Percentiles rank a stretch among this genome's conserved stretches.
Evolutionary conservation across 2,329 filamentous ascomycete genomes (phyloP).

Genomic region (Rutstroemia sp.): DNA sequence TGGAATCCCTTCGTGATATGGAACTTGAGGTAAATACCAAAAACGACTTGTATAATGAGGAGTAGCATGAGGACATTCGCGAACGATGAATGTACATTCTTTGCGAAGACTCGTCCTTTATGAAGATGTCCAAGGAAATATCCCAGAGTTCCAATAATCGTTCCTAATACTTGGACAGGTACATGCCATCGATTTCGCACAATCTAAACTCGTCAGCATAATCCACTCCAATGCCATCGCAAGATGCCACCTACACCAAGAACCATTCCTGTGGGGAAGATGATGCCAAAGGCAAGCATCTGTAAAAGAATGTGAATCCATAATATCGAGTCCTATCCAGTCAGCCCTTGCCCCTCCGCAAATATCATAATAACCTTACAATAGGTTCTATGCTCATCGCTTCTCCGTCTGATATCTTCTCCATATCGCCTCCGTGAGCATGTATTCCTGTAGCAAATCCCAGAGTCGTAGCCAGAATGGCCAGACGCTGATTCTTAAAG

Average conservation of each 20-base stretch:
- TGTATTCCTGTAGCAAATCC: constrained; percentile 13
- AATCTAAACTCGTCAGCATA: constrained; percentile 48
- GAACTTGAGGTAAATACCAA: constrained; percentile 82
- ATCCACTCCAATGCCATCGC: background rate
- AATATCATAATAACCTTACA: constrained; percentile 40
- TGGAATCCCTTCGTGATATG: constrained; percentile 82
- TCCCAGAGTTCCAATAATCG: constrained; percentile 68
- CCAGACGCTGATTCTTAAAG: background rate
- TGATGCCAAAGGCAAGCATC: constrained; percentile 78
- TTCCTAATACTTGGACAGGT: constrained; percentile 71
- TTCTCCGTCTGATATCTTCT: constrained; percentile 60
- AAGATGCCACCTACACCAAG: constrained; percentile 62
- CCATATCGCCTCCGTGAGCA: constrained; percentile 38
- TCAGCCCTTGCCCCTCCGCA: constrained; percentile 28
- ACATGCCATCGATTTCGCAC: constrained; percentile 91
- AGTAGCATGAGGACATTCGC: constrained; percentile 75
- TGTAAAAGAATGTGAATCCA: constrained; percentile 93
- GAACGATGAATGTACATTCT: constrained; percentile 75
- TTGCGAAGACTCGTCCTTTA: constrained; percentile 76
- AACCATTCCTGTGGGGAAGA: constrained; percentile 94
- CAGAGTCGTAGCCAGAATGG: constrained; percentile 1
- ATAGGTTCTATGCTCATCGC: constrained; percentile 66
- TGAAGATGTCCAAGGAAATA: constrained; percentile 91
- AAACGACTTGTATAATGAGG: constrained; percentile 65
- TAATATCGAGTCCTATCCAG: constrained; percentile 64